Evolutionary conservation across 2,329 filamentous ascomycete species (phyloP).

Genomic region (Cryphonectria nitschkei): DNA sequence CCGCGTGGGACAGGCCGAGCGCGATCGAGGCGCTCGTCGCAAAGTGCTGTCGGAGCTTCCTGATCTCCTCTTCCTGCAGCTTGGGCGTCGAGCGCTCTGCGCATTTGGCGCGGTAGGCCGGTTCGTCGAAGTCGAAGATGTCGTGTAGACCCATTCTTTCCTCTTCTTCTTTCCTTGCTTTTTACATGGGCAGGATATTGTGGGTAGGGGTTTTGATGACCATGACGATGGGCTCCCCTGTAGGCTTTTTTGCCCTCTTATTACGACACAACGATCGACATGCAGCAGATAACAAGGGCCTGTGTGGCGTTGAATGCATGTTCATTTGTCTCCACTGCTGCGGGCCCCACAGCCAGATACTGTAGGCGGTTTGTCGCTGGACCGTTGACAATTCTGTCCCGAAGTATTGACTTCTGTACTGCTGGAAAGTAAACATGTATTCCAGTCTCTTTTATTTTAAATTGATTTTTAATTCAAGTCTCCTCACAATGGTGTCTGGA

Average conservation of each 20-base stretch:
- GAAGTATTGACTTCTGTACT: too few relatives aligned
- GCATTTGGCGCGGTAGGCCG: slow-evolving; percentile 27
- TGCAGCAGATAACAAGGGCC: neutral
- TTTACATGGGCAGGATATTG: neutral
- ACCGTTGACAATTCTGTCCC: too few relatives aligned
- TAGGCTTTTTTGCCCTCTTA: neutral
- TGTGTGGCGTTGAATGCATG: neutral
- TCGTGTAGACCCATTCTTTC: slow-evolving; percentile 24
- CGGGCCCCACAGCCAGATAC: neutral
- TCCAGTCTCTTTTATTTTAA: neutral
- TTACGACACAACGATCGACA: neutral
- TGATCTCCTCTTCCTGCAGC: slow-evolving; percentile 27
- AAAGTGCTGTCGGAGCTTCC: slow-evolving; percentile 27
- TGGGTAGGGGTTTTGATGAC: too few relatives aligned
- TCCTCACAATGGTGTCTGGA: too few relatives aligned
- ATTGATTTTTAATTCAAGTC: too few relatives aligned
- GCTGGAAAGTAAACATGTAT: neutral
- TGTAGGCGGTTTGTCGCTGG: neutral
- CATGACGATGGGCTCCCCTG: too few relatives aligned
- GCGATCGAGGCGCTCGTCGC: slow-evolving; percentile 26
- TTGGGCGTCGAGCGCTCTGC: slow-evolving; percentile 22
- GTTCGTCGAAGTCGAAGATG: slow-evolving; percentile 27
- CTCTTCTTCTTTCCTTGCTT: neutral
- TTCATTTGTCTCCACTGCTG: neutral
- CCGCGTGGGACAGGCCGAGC: slow-evolving; percentile 25